These are phyloP conservation scores for Barnettozyma sp. DNA, from an alignment of 805 yeast genomes.

Conservation along the genomic window DNA sequence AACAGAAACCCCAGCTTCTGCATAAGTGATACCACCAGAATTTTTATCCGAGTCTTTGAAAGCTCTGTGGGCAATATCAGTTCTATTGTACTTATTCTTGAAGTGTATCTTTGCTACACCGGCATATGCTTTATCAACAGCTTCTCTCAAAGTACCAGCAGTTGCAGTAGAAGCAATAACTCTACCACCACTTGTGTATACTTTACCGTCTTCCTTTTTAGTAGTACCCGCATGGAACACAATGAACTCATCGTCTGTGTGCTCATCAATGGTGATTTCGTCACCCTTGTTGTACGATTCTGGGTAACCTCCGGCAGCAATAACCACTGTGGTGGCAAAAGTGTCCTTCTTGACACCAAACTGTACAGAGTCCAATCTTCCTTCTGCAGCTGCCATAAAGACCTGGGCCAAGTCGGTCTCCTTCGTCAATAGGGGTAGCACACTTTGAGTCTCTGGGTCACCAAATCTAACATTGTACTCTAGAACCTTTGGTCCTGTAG, in stretches of 20 bases:
- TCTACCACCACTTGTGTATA: slow-evolving; percentile 91
- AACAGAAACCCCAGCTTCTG: slow-evolving; percentile 94
- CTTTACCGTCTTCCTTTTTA: slow-evolving; percentile 42
- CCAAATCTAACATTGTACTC: slow-evolving; percentile 98
- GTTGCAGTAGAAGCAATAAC: slow-evolving; percentile 92
- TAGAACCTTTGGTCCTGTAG: slow-evolving; percentile 86
- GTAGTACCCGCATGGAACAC: slow-evolving; percentile 97
- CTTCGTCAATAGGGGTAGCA: slow-evolving; percentile 73
- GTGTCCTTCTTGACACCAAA: slow-evolving; percentile 44
- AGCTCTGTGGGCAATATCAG: slow-evolving; percentile 94
- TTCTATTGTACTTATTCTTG: slow-evolving; percentile 73
- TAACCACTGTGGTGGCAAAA: slow-evolving; percentile 85
- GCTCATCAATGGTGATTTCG: slow-evolving; percentile 51
- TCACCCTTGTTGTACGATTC: slow-evolving; percentile 82
- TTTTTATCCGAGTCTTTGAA: slow-evolving; percentile 47
- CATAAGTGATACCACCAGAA: slow-evolving; percentile 64
- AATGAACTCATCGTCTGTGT: slow-evolving; percentile 43
- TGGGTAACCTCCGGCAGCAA: slow-evolving; percentile 98
- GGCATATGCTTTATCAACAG: slow-evolving; percentile 78
- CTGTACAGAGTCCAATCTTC: slow-evolving; percentile 81
- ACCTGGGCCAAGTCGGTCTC: slow-evolving; percentile 92
- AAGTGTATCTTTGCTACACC: slow-evolving; percentile 78
- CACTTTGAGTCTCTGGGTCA: slow-evolving; percentile 98
- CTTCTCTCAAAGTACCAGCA: slow-evolving; percentile 65
- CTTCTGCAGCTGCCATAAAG: slow-evolving; percentile 90